Base-by-base conservation (phyloP, 768 basidiomycete species). In the Boletus speciosus region DNA sequence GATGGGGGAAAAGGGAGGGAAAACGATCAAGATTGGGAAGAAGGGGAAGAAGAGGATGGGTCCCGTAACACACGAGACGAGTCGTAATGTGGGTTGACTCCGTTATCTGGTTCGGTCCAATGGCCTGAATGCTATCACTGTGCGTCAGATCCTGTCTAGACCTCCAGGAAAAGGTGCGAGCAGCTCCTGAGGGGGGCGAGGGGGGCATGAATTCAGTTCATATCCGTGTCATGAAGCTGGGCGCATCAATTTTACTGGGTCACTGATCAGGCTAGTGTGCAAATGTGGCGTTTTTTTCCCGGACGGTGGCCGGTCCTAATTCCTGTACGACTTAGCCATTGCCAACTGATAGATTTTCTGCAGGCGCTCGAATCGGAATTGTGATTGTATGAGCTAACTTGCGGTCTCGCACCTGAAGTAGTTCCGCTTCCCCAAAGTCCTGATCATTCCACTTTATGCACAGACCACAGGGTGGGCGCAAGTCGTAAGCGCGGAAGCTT, bases 1-100 rank as follows among this genome's bases (percentile, higher is more conserved):
- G 73, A 72, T 41, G 66, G 61, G 58, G 56, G 54, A 55, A 39
- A 66, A 62, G 47, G 60, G 52, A 25, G 31, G 39, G 61, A 60
- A 54, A 47, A 53, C 32, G 60, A 51, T 52, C 61, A 64, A 57
- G 54, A 49, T 53, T 48, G 59, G 52, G 66, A 68, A 43, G 61
- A 69, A 55, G 67, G 68, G 57, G 66, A 72, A 52, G 60, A 70
- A 60, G 65, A 63, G 63, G 62, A 68, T 65, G 65, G 68, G 56
- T 54, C 58, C 58, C 65, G 52, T 57, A 60, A 64, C 53, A 59
- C 51, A 52, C 67, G 65, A 66, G 65, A 70, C 42, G 65, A 69
- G 64, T 45, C 72, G 56, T 70, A 54, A 71, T 48, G 66, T 70
- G 49, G 59, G 65, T 66, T 43, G 50, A 49, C 56, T 61, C 47